Conservation (phyloP, 495 filamentous ascomycete species). For the Aspergillus cristatus region DNA sequence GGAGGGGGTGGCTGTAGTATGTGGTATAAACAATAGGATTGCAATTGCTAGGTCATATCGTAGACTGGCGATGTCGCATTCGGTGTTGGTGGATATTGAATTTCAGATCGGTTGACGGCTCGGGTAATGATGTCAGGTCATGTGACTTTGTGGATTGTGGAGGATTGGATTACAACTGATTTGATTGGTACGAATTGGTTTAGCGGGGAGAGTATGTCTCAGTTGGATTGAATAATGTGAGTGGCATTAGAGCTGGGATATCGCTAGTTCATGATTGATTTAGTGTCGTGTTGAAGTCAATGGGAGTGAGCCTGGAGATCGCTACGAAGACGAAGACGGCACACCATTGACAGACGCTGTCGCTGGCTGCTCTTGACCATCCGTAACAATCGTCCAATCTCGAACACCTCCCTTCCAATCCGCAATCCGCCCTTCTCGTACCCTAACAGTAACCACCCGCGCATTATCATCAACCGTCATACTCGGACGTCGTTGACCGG, state of each 20-base stretch:
- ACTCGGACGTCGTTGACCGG: constrained; percentile 25
- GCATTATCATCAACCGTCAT: constrained; percentile 63
- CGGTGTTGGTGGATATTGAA: not conserved
- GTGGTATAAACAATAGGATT: not conserved
- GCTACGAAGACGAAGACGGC: too few species aligned
- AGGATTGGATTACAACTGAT: too few species aligned
- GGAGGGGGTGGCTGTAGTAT: not conserved
- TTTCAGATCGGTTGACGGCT: too few species aligned
- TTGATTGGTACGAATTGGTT: too few species aligned
- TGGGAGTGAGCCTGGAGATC: too few species aligned
- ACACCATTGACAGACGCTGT: constrained; percentile 30
- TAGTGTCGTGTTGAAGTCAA: too few species aligned
- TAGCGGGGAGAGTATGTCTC: too few species aligned
- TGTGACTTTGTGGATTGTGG: not conserved
- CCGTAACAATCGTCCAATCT: constrained; percentile 54
- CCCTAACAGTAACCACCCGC: constrained; percentile 63
- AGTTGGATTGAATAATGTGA: too few species aligned
- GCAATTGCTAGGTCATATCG: constrained; percentile 1
- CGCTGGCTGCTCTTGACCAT: constrained; percentile 17
- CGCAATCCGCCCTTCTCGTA: constrained; percentile 64
- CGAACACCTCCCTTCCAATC: constrained; percentile 75
- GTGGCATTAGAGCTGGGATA: too few species aligned
- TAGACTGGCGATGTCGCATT: not conserved
- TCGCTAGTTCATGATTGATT: too few species aligned
- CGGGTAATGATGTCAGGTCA: not conserved